Conservation (phyloP, 2,329 filamentous ascomycete species). For the Tolypocladium pustulatum region DNA sequence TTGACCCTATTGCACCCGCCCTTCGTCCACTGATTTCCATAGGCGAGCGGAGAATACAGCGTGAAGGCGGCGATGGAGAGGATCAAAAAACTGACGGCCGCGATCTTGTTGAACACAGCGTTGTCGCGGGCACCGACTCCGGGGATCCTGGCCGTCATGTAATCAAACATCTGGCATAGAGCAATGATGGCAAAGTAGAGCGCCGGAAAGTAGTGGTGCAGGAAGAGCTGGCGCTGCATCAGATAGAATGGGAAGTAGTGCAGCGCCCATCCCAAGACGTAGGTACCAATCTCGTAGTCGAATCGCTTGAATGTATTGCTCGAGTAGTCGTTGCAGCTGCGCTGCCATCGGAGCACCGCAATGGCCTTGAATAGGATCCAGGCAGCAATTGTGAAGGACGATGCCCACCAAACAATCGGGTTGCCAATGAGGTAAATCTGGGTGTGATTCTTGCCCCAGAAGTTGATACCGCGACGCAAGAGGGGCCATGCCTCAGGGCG, state of each 20-base stretch:
- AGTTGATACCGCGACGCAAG: constrained; percentile 91
- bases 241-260: constrained; percentile 99
- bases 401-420: constrained; percentile 88
- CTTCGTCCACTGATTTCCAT: constrained; percentile 92
- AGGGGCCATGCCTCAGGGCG: constrained; percentile 89
- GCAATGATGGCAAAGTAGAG: constrained; percentile 90
- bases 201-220: constrained; percentile 97
- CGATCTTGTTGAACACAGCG: constrained; percentile 63
- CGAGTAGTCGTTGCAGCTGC: constrained; percentile 78
- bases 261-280: constrained; percentile 87
- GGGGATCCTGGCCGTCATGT: constrained; percentile 61
- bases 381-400: constrained; percentile 63
- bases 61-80: constrained; percentile 67
- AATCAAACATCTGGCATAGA: constrained; percentile 84
- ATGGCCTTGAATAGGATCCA: constrained; percentile 82
- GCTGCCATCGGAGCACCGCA: constrained; percentile 86
- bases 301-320: constrained; percentile 85
- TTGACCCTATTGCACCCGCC: constrained; percentile 78
- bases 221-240: constrained; percentile 95
- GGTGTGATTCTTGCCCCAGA: constrained; percentile 90
- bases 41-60: constrained; percentile 80
- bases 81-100: constrained; percentile 63
- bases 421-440: constrained; percentile 97
- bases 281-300: constrained; percentile 90
- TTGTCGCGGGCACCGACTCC: constrained; percentile 54